phyloP scores from a whole-genome alignment of 495 filamentous ascomycete genomes.

The Penicillium nucicola region DNA sequence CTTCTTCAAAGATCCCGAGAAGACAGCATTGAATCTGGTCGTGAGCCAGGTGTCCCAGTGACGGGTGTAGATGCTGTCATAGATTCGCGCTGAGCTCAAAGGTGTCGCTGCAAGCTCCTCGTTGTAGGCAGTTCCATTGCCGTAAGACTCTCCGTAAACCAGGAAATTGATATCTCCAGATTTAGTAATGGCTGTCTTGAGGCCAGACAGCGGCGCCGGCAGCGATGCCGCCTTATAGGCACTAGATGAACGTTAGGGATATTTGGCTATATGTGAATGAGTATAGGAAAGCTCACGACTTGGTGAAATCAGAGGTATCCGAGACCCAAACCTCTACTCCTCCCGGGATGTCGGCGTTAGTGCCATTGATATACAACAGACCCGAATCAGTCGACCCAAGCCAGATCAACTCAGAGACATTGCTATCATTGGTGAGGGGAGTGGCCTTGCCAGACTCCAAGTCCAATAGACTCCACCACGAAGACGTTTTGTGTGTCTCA shows the following conservation, averaged over 20 bases:
- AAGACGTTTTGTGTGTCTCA: conserved; percentile 29
- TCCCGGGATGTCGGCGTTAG: conserved; percentile 39
- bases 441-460: conserved; percentile 35
- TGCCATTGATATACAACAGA: conserved; percentile 46
- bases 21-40: conserved; percentile 43
- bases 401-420: conserved; percentile 45
- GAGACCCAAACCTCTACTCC: conserved; percentile 43
- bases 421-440: conserved; percentile 36
- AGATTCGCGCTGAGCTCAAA: conserved; percentile 59
- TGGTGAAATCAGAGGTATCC: conserved; percentile 23
- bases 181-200: conserved; percentile 58
- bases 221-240: conserved; percentile 57
- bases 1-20: conserved; percentile 36
- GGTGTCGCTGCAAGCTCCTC: conserved; percentile 52
- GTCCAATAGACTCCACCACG: conserved; percentile 38
- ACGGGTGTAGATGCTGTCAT: conserved; percentile 67
- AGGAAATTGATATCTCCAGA: conserved; percentile 58
- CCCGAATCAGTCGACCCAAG: conserved; percentile 37
- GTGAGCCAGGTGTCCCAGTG: conserved; percentile 75
- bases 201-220: conserved; percentile 57
- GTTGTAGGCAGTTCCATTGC: conserved; percentile 61
- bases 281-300: conserved; percentile 16
- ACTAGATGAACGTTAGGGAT: conserved; percentile 4
- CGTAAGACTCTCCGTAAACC: conserved; percentile 56
- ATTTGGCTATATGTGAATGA: not conserved